phyloP scores from a whole-genome alignment of 2,329 filamentous ascomycete genomes.

The Cercospora sp. region DNA sequence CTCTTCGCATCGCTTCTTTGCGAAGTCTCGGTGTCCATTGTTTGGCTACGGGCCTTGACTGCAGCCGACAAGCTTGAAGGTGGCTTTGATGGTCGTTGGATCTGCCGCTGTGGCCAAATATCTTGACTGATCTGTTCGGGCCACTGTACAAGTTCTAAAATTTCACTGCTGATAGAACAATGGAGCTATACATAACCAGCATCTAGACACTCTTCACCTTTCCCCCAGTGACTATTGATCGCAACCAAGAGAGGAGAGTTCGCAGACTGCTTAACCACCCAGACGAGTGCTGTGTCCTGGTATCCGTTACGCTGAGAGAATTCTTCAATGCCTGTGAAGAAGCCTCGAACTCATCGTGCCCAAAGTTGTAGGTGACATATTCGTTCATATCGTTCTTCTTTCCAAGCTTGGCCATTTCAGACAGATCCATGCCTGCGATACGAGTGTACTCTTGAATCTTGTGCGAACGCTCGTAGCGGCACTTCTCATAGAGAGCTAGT shows the following conservation, averaged over 20 bases:
- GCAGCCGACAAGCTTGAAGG: too few relatives aligned
- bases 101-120: too few relatives aligned
- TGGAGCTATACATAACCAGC: too few relatives aligned
- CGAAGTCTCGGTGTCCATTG: too few relatives aligned
- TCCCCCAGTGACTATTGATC: neutral
- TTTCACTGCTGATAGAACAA: too few relatives aligned
- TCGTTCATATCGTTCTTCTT: constrained; percentile 14
- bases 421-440: constrained; percentile 43
- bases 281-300: neutral
- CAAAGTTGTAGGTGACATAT: constrained; percentile 32
- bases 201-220: neutral
- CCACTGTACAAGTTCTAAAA: too few relatives aligned
- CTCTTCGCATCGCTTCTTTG: too few relatives aligned
- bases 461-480: constrained; percentile 58
- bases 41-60: too few relatives aligned
- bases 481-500: constrained; percentile 58
- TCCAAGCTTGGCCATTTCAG: constrained; percentile 22
- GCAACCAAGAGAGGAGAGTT: neutral
- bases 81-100: too few relatives aligned
- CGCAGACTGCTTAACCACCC: neutral
- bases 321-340: constrained; percentile 53
- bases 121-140: too few relatives aligned
- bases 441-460: constrained; percentile 60
- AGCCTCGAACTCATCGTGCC: constrained; percentile 56
- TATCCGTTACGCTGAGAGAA: constrained; percentile 34